phyloP scores from a whole-genome alignment of 2,329 filamentous ascomycete genomes.

The Exophiala spinifera region DNA sequence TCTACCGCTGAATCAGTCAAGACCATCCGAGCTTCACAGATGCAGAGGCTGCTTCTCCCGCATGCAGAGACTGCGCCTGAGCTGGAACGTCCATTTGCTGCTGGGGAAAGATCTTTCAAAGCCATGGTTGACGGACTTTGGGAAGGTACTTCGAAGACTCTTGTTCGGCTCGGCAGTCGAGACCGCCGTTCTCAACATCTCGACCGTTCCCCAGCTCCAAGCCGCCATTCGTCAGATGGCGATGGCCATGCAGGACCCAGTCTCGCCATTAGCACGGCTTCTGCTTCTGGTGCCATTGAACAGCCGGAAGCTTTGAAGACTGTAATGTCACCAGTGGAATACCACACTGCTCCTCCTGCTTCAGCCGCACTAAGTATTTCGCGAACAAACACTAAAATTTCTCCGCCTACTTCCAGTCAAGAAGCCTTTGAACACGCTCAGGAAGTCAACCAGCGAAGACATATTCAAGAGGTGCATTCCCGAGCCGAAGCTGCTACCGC shows the following conservation, averaged over 20 bases:
- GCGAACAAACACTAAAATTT: conserved; percentile 9
- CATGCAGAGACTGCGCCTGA: conserved; percentile 8
- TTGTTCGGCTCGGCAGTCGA: conserved; percentile 29
- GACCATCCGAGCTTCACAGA: conserved; percentile 40
- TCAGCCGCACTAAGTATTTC: conserved; percentile 3
- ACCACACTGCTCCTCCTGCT: conserved; percentile 10
- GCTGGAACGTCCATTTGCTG: conserved; percentile 6
- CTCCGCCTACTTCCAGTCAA: conserved; percentile 23
- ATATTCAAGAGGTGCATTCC: conserved; percentile 26
- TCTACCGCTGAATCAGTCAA: conserved; percentile 48
- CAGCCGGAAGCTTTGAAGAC: conserved; percentile 37
- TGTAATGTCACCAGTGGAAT: conserved; percentile 5
- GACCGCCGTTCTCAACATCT: conserved; percentile 34
- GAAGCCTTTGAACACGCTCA: conserved; percentile 30
- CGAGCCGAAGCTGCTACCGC: conserved; percentile 16
- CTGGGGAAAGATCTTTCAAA: conserved; percentile 18
- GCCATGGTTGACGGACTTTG: conserved; percentile 26
- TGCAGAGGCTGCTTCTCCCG: conserved; percentile 25
- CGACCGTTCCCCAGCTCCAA: conserved; percentile 35
- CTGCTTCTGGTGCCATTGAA: conserved; percentile 44
- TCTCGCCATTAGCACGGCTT: conserved; percentile 43
- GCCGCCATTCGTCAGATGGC: conserved; percentile 27
- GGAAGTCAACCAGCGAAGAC: conserved; percentile 30
- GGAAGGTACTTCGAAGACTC: conserved; percentile 23
- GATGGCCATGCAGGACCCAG: conserved; percentile 42